Base-by-base conservation (phyloP, 179 eudicot species). In the Nepenthes alata region DNA sequence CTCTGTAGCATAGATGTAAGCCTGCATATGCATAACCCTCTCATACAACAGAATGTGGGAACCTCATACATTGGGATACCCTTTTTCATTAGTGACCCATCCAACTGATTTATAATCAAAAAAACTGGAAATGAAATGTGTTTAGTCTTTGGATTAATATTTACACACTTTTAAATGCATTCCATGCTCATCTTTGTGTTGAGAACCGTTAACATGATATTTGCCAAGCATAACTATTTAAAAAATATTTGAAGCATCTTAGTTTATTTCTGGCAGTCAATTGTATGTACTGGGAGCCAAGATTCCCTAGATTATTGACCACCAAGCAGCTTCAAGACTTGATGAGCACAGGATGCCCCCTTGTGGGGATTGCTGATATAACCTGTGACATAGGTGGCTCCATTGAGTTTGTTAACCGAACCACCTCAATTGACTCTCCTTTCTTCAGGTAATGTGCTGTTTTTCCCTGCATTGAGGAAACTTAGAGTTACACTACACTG, bases 201-300 rank as follows among this genome's bases (percentile, higher is more conserved):
- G 16, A 13, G 53, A 50, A 50, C n/a, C n/a, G 10, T n/a, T 50
- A 11, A 11, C 1, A 11, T 50, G 53, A 50, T 11, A 8, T 50
- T 10, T 50, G 4, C 53, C 53, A 50, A 7, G 53, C n/a, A 11
- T 3, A 50, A 11, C n/a, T 50, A 13, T 50, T 8, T 8, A 13
- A 50, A 4, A 11, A 50, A 50, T 3, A 13, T 3, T 7, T 50
- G 13, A 50, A 7, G n/a, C 45, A 41, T 13, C 13, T 50, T 50
- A 13, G 53, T 50, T 50, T 4, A 50, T 50, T 50, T 50, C 50
- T 50, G 53, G 69, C 84, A 93, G 98, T 93, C 57, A 93, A 93
- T 72, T 93, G 98, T 82, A 93, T 93, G 89, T 89, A 93, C 59
- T 89, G 98, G 98, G 98, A 93, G 76, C 86, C 67, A 78, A 83